Evolutionary conservation across 2,329 filamentous ascomycete species (phyloP).

Genomic region (Beauveria sp.): DNA sequence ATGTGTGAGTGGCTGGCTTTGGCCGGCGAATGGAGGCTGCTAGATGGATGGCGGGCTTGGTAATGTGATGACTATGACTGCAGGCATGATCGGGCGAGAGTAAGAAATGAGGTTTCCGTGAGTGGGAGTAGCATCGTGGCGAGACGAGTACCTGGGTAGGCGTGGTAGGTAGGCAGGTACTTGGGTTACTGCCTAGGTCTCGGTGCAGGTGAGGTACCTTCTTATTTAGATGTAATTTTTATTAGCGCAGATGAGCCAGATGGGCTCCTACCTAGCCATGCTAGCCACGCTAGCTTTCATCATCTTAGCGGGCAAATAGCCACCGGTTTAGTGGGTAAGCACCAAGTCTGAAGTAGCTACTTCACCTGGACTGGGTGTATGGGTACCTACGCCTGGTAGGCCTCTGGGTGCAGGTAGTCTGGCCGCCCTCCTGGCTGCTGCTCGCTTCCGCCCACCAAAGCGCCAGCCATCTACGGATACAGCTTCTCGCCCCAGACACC

Average conservation of each 20-base stretch:
- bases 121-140: not conserved
- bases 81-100: not conserved
- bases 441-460: not conserved
- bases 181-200: not conserved
- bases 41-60: not conserved
- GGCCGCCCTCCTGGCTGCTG: not conserved
- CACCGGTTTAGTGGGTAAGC: too few species aligned
- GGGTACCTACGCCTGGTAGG: too few species aligned
- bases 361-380: too few species aligned
- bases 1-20: not conserved
- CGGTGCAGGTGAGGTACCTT: not conserved
- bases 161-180: not conserved
- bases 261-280: not conserved
- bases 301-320: too few species aligned
- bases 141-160: not conserved
- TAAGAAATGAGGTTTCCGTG: not conserved
- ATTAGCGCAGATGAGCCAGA: not conserved
- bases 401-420: too few species aligned
- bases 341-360: too few species aligned
- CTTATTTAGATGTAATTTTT: not conserved
- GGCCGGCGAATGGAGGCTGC: not conserved
- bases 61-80: not conserved
- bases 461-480: conserved; percentile 1
- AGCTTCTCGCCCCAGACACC: conserved; percentile 7
- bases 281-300: too few species aligned